These are phyloP conservation scores for Groenewaldozyma salmanticensis DNA, from an alignment of 805 yeast genomes.

Conservation along the genomic window DNA sequence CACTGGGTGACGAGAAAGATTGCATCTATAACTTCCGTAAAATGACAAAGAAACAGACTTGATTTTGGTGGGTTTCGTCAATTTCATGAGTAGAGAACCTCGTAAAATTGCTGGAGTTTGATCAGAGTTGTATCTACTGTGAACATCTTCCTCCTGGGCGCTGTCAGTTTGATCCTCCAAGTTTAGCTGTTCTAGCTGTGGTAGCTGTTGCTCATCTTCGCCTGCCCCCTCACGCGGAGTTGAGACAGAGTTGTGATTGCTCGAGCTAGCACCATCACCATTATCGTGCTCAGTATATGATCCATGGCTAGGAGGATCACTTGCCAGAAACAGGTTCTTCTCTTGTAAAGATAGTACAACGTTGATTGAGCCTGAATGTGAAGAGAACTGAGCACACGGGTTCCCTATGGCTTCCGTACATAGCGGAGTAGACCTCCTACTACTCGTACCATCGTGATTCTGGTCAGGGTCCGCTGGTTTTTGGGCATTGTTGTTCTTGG, in stretches of 20 bases:
- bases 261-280: not conserved
- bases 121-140: not conserved
- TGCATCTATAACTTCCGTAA: constrained; percentile 63
- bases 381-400: constrained; percentile 22
- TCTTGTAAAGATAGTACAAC: constrained; percentile 26
- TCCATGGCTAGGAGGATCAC: constrained; percentile 10
- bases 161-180: not conserved
- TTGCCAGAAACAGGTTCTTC: constrained; percentile 23
- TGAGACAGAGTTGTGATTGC: not conserved
- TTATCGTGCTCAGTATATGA: constrained; percentile 13
- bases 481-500: too few relatives aligned
- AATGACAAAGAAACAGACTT: constrained; percentile 56
- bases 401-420: not conserved
- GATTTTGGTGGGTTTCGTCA: constrained; percentile 62
- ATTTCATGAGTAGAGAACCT: constrained; percentile 65
- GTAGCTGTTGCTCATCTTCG: not conserved
- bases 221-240: not conserved
- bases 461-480: too few relatives aligned
- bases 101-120: constrained; percentile 45
- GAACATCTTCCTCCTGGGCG: not conserved
- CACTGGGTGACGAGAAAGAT: constrained; percentile 72
- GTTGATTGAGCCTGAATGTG: constrained; percentile 26
- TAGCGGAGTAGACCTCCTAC: too few relatives aligned
- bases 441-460: too few relatives aligned
- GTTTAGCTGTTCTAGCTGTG: not conserved